Evolutionary conservation across 371 early-diverging fungal species (phyloP), one percentile per base, ranked within the genome.

Genomic region (Scutellospora calospora): DNA sequence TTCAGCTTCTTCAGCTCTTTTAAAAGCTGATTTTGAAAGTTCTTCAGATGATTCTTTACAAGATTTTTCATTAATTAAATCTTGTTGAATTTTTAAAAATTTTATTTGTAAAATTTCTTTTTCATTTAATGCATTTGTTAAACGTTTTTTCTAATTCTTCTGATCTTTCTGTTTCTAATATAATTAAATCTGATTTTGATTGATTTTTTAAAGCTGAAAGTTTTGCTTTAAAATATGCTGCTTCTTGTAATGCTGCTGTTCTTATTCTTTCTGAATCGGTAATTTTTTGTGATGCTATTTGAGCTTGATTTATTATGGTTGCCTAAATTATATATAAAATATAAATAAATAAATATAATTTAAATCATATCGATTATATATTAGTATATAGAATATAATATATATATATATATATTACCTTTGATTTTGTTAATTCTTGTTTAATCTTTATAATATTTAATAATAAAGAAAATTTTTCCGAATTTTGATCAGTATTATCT

Each of bases 181-280:
- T 68, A 12, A 84, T 85, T 2, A 90, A 79, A 0, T 87, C 88
- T 6, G 81, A 81, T 57, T 82, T 83, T 31, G 84, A 83, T 18
- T 80, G 81, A 71, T 75, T 87, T 75, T 77, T 75, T 81, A 68
- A 83, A 33, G 83, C 87, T 65, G 69, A 86, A 51, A 77, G 83
- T 84, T 91, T 91, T 20, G 88, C 87, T 79, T 89, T 90, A 72
- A 89, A 86, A 59, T 91, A 91, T 0, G 90, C 91, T 1, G 91
- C 90, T 51, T 91, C 91, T 78, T 91, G 90, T 33, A 91, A 82
- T 0, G 91, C 91, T 18, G 89, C 90, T 0, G 89, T 88, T 35
- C 89, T 85, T 82, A 89, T 83, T n/a, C 87, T 86, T 76, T 91
- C 91, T 0, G 90, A 89, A 41, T 90, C 88, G 18, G 71, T 76